Conservation (phyloP, 352 stramenopile genomes). For the Phytophthora fragariaefolia region DNA sequence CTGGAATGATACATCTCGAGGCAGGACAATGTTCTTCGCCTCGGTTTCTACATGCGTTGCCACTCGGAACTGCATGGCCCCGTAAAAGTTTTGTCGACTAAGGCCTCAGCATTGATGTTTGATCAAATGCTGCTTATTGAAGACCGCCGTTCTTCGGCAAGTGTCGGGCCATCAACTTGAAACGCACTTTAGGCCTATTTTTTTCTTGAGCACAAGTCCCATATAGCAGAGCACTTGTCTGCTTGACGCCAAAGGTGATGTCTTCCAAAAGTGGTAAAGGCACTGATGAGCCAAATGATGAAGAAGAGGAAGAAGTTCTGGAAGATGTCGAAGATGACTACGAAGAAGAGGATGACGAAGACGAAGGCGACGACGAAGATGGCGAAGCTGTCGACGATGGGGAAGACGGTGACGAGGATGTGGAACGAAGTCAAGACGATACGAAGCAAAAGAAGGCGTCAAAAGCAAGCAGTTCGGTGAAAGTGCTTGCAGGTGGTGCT, state of each 20-base stretch:
- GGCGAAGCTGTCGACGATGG: constrained; percentile 29
- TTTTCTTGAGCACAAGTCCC: constrained; percentile 17
- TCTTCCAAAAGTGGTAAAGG: constrained; percentile 1
- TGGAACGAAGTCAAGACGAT: constrained; percentile 4
- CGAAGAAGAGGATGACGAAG: constrained; percentile 20
- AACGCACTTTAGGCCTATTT: constrained; percentile 32
- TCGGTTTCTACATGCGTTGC: constrained; percentile 10
- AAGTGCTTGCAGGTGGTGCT: constrained; percentile 29
- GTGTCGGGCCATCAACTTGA: too few species aligned
- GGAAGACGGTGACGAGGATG: constrained; percentile 32
- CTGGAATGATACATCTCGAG: background rate
- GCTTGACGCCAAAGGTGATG: constrained; percentile 5
- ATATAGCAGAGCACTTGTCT: background rate
- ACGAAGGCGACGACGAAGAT: constrained; percentile 28
- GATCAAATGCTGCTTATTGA: too few species aligned
- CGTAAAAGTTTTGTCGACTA: constrained; percentile 4
- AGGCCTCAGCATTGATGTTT: constrained; percentile 16
- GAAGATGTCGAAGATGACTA: constrained; percentile 28
- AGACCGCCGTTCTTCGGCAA: constrained; percentile 12
- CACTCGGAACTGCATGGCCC: constrained; percentile 30
- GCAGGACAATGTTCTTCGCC: background rate
- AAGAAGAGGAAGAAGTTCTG: constrained; percentile 21
- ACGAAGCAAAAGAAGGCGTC: constrained; percentile 20
- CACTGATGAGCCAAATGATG: constrained; percentile 22
- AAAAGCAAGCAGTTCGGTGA: constrained; percentile 28